A percentile compares a stretch with the other conserved stretches of the same genome.
Conservation (phyloP, 192 early-diverging fungal species). For the Umbelopsis sp. region DNA sequence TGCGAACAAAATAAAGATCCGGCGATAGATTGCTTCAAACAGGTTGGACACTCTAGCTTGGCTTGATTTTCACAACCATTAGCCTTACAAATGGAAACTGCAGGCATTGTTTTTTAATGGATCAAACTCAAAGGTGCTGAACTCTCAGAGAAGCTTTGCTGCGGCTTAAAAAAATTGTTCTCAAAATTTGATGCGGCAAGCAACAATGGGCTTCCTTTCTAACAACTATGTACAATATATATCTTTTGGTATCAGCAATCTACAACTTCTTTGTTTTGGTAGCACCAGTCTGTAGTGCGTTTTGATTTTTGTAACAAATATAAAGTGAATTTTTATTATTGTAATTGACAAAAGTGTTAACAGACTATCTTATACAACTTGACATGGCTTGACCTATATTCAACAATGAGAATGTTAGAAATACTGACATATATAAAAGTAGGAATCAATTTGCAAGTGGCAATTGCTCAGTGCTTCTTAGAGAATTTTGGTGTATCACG, state of each 20-base stretch:
- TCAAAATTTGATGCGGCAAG: neutral
- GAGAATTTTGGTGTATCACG: slow-evolving; percentile 21
- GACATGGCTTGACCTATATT: neutral
- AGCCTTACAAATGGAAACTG: slow-evolving; percentile 40
- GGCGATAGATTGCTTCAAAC: slow-evolving; percentile 64
- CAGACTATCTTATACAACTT: too few relatives aligned
- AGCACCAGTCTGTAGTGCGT: neutral
- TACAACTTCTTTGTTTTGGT: neutral
- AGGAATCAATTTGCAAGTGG: neutral
- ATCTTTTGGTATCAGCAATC: neutral
- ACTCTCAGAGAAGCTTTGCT: neutral
- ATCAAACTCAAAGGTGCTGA: neutral
- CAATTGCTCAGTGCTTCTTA: slow-evolving; percentile 20
- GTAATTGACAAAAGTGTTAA: too few relatives aligned
- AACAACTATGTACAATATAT: too few relatives aligned
- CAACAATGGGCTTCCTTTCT: neutral
- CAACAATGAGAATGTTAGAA: neutral
- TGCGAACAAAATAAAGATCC: slow-evolving; percentile 80
- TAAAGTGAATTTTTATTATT: too few relatives aligned
- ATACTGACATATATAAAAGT: too few relatives aligned
- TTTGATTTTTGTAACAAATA: neutral
- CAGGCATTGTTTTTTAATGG: neutral
- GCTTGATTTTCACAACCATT: slow-evolving; percentile 67
- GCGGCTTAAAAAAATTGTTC: neutral
- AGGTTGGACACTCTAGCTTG: slow-evolving; percentile 78